A percentile compares a stretch with the other conserved stretches of the same genome.
These are phyloP conservation scores for Aspergillus leporis DNA, from an alignment of 495 filamentous ascomycete species.

Conservation along the genomic window DNA sequence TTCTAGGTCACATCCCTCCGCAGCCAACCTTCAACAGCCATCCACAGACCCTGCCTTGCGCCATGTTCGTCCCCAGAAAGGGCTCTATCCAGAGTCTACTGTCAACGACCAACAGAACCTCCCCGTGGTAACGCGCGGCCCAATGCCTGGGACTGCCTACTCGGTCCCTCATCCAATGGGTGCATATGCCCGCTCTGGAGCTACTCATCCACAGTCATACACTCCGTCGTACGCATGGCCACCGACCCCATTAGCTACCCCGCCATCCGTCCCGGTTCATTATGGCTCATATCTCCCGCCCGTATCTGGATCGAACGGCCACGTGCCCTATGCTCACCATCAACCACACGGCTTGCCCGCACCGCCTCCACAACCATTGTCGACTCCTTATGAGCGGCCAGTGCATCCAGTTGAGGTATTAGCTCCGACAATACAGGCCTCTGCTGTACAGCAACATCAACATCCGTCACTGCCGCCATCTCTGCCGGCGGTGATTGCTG, in stretches of 20 bases:
- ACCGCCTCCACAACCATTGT: constrained; percentile 19
- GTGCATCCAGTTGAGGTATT: constrained; percentile 32
- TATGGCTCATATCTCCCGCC: constrained; percentile 42
- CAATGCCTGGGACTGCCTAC: constrained; percentile 59
- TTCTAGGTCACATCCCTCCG: constrained; percentile 68
- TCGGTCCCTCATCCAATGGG: constrained; percentile 52
- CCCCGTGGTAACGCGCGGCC: constrained; percentile 61
- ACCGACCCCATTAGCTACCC: constrained; percentile 57
- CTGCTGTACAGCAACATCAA: constrained; percentile 13
- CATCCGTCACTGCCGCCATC: constrained; percentile 19
- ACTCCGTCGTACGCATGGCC: constrained; percentile 61
- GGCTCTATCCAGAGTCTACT: constrained; percentile 97
- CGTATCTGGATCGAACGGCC: constrained; percentile 31
- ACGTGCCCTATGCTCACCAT: constrained; percentile 32
- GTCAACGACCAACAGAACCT: constrained; percentile 77
- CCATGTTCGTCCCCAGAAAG: constrained; percentile 81
- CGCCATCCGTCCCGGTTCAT: constrained; percentile 39
- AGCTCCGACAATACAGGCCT: constrained; percentile 26
- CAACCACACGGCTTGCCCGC: constrained; percentile 29
- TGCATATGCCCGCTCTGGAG: constrained; percentile 45
- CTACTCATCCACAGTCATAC: constrained; percentile 49
- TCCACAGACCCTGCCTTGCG: constrained; percentile 77
- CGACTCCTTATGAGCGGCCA: constrained; percentile 38
- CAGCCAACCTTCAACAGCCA: constrained; percentile 71
- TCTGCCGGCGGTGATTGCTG: constrained; percentile 13